These are phyloP conservation scores for Populus deltoides DNA, from an alignment of 345 rosid species.

Conservation along the genomic window DNA sequence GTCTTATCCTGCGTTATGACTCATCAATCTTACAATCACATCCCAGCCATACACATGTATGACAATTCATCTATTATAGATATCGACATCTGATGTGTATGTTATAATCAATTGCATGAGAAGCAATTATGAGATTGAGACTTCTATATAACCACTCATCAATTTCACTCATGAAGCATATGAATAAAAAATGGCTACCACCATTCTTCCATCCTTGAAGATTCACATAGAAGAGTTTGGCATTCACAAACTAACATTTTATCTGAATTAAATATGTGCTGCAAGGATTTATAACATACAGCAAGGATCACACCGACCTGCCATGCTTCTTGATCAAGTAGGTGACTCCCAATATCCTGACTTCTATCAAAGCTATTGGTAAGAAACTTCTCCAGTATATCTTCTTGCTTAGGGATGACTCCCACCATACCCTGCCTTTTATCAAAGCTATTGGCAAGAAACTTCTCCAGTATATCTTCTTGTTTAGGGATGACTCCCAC, in stretches of 20 bases:
- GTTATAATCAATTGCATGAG: not conserved
- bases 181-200: not conserved
- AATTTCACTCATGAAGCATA: slow-evolving; percentile 2
- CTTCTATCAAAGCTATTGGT: slow-evolving; percentile 31
- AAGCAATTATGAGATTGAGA: not conserved
- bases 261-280: slow-evolving; percentile 3
- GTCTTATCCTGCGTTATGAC: not conserved
- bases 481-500: slow-evolving; percentile 34
- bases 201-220: not conserved
- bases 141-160: not conserved
- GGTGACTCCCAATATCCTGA: slow-evolving; percentile 48
- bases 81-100: not conserved
- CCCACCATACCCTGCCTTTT: slow-evolving; percentile 28
- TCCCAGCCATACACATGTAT: not conserved
- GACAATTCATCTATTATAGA: not conserved
- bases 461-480: slow-evolving; percentile 43
- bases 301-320: slow-evolving; percentile 40
- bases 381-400: slow-evolving; percentile 44
- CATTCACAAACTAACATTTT: slow-evolving; percentile 8
- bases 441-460: slow-evolving; percentile 35
- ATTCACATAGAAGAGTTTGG: not conserved
- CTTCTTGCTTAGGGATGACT: slow-evolving; percentile 38
- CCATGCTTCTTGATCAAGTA: slow-evolving; percentile 43
- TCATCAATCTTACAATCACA: not conserved
- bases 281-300: not conserved